Evolutionary conservation across 2,329 filamentous ascomycete species (phyloP).

Genomic region (Blastomyces silverae): DNA sequence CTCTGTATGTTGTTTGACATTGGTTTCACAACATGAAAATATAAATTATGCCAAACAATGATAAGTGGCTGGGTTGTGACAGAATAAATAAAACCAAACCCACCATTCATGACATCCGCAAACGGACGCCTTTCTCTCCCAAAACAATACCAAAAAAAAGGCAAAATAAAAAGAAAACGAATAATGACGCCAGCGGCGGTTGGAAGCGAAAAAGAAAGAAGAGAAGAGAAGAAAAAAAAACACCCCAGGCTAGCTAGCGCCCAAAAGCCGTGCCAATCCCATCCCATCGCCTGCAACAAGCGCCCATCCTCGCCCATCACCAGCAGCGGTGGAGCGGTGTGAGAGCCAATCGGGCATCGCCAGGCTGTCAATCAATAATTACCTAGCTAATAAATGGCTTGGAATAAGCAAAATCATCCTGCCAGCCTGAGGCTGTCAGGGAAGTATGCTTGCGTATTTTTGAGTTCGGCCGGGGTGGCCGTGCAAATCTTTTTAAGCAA

Average conservation of each 20-base stretch:
- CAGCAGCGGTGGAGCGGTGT: neutral
- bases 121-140: neutral
- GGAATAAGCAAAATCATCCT: neutral
- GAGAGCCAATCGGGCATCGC: neutral
- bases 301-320: neutral
- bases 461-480: neutral
- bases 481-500: too few species aligned
- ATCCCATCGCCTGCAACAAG: too few species aligned
- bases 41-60: neutral
- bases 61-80: too few species aligned
- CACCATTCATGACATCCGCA: neutral
- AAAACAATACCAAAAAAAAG: neutral
- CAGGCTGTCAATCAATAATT: too few species aligned
- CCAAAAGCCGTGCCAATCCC: too few species aligned
- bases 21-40: neutral
- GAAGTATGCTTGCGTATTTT: too few species aligned
- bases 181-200: neutral
- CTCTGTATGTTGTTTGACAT: neutral
- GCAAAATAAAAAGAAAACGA: neutral
- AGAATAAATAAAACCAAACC: neutral
- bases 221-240: too few species aligned
- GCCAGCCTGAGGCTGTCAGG: too few species aligned
- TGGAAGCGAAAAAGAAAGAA: neutral
- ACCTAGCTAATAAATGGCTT: too few species aligned
- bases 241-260: too few species aligned